Evolutionary conservation across 1,139 yeast species (phyloP).

Genomic region (Sugiyamaella xylanicola): DNA sequence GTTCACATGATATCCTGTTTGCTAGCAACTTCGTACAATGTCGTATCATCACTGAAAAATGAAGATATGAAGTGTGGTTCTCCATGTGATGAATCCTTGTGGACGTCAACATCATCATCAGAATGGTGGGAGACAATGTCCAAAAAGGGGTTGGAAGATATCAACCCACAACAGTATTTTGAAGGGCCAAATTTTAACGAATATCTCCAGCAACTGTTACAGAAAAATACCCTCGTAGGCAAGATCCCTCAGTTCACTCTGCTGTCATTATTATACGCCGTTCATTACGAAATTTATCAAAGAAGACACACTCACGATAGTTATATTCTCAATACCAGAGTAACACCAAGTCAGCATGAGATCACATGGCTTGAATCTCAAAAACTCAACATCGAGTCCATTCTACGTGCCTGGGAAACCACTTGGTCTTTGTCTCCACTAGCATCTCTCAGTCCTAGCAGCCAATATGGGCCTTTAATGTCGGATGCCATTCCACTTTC

Average conservation of each 20-base stretch:
- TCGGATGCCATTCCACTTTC: conserved; percentile 46
- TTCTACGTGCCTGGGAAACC: conserved; percentile 45
- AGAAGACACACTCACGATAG: conserved; percentile 32
- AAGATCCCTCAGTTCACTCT: conserved; percentile 50
- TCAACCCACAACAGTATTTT: conserved; percentile 31
- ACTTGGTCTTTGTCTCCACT: conserved; percentile 45
- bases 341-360: conserved; percentile 22
- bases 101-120: conserved; percentile 59
- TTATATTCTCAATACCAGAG: conserved; percentile 11
- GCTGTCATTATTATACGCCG: conserved; percentile 65
- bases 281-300: conserved; percentile 67
- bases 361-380: conserved; percentile 34
- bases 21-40: conserved; percentile 68
- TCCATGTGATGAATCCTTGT: conserved; percentile 71
- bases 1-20: conserved; percentile 72
- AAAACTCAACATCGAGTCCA: conserved; percentile 33
- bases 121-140: conserved; percentile 56
- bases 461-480: conserved; percentile 45
- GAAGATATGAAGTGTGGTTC: conserved; percentile 71
- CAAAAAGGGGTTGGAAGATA: conserved; percentile 35
- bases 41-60: conserved; percentile 58
- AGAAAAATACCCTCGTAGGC: conserved; percentile 39
- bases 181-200: conserved; percentile 37
- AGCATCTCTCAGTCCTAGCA: conserved; percentile 43
- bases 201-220: conserved; percentile 33